These are phyloP conservation scores for Populus hybrid DNA, from an alignment of 441 rosid genomes.

Conservation along the genomic window DNA sequence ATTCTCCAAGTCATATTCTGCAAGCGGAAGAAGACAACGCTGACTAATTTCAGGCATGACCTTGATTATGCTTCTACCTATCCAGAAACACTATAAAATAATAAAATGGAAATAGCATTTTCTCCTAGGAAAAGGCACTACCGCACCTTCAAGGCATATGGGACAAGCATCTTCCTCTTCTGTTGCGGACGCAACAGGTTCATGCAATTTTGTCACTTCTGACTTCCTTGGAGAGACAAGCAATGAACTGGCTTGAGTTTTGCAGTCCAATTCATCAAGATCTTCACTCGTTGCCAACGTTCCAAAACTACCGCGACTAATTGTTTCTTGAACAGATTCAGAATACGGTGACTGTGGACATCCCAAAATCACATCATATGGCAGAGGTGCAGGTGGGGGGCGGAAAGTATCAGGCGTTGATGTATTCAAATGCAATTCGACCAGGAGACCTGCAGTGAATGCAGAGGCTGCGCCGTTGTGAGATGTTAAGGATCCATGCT, in stretches of 20 bases:
- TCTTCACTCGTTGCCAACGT: conserved; percentile 41
- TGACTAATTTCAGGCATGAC: conserved; percentile 7
- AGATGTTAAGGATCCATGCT: conserved; percentile 57
- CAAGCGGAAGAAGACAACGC: conserved; percentile 18
- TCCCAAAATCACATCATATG: conserved; percentile 55
- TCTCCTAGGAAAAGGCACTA: neutral
- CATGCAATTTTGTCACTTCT: conserved; percentile 41
- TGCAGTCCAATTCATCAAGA: conserved; percentile 50
- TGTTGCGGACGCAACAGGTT: conserved; percentile 34
- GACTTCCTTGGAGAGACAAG: conserved; percentile 35
- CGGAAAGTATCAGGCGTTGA: conserved; percentile 74
- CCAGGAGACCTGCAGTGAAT: conserved; percentile 61
- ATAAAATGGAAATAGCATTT: neutral
- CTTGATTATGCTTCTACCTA: neutral
- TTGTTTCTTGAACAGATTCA: conserved; percentile 38
- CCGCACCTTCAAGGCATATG: conserved; percentile 87
- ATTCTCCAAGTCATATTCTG: conserved; percentile 82
- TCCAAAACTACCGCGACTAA: conserved; percentile 44
- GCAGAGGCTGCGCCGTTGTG: conserved; percentile 50
- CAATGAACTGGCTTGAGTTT: conserved; percentile 36
- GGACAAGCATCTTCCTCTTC: conserved; percentile 89
- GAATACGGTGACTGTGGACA: conserved; percentile 43
- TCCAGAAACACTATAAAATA: neutral
- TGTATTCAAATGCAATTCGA: conserved; percentile 53
- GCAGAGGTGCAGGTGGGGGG: conserved; percentile 78